Conservation (phyloP, 176 grass and related monocot species). For the Rhynchospora breviuscula region DNA sequence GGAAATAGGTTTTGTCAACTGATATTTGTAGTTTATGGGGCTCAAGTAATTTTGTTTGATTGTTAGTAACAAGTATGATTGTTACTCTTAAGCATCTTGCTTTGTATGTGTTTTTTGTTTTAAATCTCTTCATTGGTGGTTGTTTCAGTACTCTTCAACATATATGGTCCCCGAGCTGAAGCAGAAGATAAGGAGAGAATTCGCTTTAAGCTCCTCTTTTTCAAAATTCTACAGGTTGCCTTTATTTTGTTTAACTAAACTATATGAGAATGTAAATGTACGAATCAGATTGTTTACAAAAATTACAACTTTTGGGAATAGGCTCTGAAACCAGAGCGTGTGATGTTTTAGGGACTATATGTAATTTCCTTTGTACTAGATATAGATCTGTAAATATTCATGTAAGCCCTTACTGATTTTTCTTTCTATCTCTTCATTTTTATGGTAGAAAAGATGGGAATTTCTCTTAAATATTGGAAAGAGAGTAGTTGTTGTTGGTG, state of each 20-base stretch:
- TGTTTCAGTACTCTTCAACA: slow-evolving; percentile 81
- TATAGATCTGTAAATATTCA: not conserved
- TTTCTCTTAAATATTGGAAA: slow-evolving; percentile 56
- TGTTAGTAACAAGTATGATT: too few relatives aligned
- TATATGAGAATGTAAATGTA: not conserved
- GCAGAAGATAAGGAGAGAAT: slow-evolving; percentile 67
- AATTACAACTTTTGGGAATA: not conserved
- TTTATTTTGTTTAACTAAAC: slow-evolving; percentile 9
- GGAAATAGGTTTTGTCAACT: not conserved
- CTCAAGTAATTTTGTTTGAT: not conserved
- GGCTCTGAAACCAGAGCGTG: not conserved
- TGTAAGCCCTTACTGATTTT: slow-evolving; percentile 15
- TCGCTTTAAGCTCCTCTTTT: slow-evolving; percentile 90
- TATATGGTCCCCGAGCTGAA: slow-evolving; percentile 84
- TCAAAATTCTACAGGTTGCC: slow-evolving; percentile 69
- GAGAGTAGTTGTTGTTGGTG: slow-evolving; percentile 87
- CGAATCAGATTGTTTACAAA: not conserved
- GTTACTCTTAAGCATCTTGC: not conserved
- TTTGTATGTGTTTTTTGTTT: slow-evolving; percentile 14
- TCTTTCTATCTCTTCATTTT: slow-evolving; percentile 13
- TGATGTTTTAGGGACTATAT: not conserved
- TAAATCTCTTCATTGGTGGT: not conserved
- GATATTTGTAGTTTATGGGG: not conserved
- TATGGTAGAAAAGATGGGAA: slow-evolving; percentile 86
- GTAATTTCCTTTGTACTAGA: slow-evolving; percentile 20